These are phyloP conservation scores for Leccinum pseudoinsigne DNA, from an alignment of 1,284 basidiomycete genomes.

Conservation along the genomic window DNA sequence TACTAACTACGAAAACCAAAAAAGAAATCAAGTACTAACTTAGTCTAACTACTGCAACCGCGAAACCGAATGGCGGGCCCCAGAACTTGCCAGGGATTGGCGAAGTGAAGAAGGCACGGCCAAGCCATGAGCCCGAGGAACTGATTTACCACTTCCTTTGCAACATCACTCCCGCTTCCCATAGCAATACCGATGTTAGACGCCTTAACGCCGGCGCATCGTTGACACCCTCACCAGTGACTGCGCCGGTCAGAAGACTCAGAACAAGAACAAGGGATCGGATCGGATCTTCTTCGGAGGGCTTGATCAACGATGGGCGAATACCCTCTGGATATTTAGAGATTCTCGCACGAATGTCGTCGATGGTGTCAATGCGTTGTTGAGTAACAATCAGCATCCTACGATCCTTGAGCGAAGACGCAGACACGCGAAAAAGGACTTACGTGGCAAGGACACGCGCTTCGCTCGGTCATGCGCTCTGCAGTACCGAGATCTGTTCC, in stretches of 20 bases:
- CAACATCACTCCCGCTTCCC: constrained; percentile 86
- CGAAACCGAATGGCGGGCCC: constrained; percentile 44
- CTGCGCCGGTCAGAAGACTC: constrained; percentile 41
- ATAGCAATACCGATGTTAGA: constrained; percentile 87
- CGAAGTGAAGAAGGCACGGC: constrained; percentile 40
- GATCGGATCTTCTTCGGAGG: constrained; percentile 31
- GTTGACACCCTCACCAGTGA: too few species aligned
- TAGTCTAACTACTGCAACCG: constrained; percentile 27
- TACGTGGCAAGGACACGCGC: constrained; percentile 59
- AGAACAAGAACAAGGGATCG: constrained; percentile 37
- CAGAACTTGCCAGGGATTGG: constrained; percentile 45
- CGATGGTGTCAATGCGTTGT: constrained; percentile 41
- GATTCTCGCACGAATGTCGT: constrained; percentile 34
- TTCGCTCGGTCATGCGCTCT: constrained; percentile 52
- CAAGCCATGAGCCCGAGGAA: constrained; percentile 48
- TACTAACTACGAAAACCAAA: too few species aligned
- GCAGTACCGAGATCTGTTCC: constrained; percentile 37
- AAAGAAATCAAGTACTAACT: too few species aligned
- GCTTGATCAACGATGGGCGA: constrained; percentile 24
- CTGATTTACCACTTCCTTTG: constrained; percentile 53
- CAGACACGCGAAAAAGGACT: not conserved
- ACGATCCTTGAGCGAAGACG: not conserved
- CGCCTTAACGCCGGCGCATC: too few species aligned
- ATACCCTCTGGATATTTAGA: constrained; percentile 20
- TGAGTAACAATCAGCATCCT: constrained; percentile 46